Evolutionary conservation across 2,329 filamentous ascomycete species (phyloP), one percentile per base, ranked within the genome.

Genomic region (Ophiostoma ips): DNA sequence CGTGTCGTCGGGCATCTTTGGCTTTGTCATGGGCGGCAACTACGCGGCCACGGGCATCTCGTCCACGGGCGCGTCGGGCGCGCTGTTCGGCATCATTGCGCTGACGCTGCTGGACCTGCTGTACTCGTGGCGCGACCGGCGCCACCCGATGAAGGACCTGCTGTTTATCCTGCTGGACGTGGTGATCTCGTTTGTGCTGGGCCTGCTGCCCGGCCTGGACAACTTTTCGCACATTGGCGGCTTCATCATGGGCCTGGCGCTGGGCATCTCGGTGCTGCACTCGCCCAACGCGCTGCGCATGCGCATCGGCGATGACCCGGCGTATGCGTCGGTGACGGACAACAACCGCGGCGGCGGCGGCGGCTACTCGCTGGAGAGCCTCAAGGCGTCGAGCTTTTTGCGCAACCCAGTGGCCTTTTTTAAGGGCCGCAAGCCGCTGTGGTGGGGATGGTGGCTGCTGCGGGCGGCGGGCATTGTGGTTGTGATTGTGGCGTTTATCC

Each of bases 141-240:
- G 70, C 40, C 81, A 73, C 31, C 92, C 92, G 0, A 73, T 81
- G 63, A 84, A 85, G 57, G 92, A 96, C 59, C 69, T 98, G n/a
- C 69, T 86, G 49, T 94, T 94, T 64, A 84, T 96, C 63, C 55
- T 89, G 44, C 67, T 95, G 50, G 89, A 95, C 60, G 79, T 96
- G 54, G 70, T 81, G 56, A 88, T 98, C 56, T 87, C 88, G 0
- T 95, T 98, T 62, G 87, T 92, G 15, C 76, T 98, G 2, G 92
- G 92, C 33, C 75, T 98, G 4, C 74, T 98, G 1, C 92, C 92
- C 0, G 90, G 89, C 9, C 68, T 98, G 44, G 92, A 98, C 71
- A 98, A 98, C 66, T 98, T 96, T 65, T 86, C 87, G 15, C 92
- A 98, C 58, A 95, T 98, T 55, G 92, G 92, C 50, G 92, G 92